Percentiles rank a stretch among this genome's conserved stretches.
phyloP scores from a whole-genome alignment of 1,284 basidiomycete species.

The Ceratobasidium theobromae region DNA sequence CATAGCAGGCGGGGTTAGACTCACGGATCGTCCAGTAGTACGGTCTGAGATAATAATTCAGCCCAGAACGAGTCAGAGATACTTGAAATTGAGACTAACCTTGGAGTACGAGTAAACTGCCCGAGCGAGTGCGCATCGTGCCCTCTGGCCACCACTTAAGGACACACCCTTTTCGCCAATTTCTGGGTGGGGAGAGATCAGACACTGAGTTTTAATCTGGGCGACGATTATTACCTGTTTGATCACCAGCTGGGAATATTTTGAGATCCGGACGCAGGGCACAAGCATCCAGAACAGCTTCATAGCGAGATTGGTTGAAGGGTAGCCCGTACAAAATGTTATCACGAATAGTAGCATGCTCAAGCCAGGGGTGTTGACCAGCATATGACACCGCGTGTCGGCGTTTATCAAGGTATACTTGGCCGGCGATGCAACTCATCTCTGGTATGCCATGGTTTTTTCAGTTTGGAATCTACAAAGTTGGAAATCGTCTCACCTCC shows the following conservation, averaged over 20 bases:
- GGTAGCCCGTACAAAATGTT: slow-evolving; percentile 79
- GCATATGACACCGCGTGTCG: slow-evolving; percentile 59
- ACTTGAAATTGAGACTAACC: slow-evolving; percentile 32
- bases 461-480: slow-evolving; percentile 36
- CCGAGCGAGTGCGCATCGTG: slow-evolving; percentile 68
- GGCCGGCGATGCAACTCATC: slow-evolving; percentile 64
- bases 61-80: slow-evolving; percentile 20
- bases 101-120: slow-evolving; percentile 65
- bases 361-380: slow-evolving; percentile 37
- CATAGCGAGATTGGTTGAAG: slow-evolving; percentile 69
- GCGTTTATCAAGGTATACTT: slow-evolving; percentile 64
- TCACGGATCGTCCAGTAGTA: slow-evolving; percentile 84
- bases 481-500: slow-evolving; percentile 53
- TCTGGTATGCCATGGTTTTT: slow-evolving; percentile 48
- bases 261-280: slow-evolving; percentile 73
- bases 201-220: not conserved
- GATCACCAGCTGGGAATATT: slow-evolving; percentile 77
- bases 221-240: slow-evolving; percentile 58
- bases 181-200: slow-evolving; percentile 47
- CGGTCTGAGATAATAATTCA: slow-evolving; percentile 48
- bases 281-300: slow-evolving; percentile 75
- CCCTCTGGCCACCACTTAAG: slow-evolving; percentile 72
- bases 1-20: slow-evolving; percentile 37
- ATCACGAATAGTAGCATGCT: slow-evolving; percentile 72
- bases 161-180: slow-evolving; percentile 75